Evolutionary conservation across 2,329 filamentous ascomycete species (phyloP).

Genomic region (Penicillium sp.): DNA sequence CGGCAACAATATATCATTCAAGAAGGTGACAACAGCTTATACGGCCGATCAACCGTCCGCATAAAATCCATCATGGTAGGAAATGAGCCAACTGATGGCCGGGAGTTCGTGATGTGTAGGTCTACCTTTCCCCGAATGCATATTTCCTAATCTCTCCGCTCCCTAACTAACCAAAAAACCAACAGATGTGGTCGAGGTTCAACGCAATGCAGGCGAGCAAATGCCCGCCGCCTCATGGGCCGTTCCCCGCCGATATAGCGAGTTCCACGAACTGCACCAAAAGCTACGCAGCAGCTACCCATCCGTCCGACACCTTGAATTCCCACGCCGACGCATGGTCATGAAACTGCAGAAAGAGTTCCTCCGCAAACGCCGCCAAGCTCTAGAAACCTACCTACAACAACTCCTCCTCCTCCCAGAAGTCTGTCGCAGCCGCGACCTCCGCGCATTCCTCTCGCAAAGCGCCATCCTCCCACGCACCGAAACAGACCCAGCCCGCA

Average conservation of each 20-base stretch:
- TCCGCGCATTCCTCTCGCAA: conserved; percentile 89
- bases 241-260: conserved; percentile 90
- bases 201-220: conserved; percentile 86
- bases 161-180: too few relatives aligned
- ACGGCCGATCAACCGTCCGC: conserved; percentile 83
- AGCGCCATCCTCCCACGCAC: conserved; percentile 74
- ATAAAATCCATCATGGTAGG: conserved; percentile 95
- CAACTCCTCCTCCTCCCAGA: conserved; percentile 85
- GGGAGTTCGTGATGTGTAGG: conserved; percentile 85
- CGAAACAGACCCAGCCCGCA: conserved; percentile 58
- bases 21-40: conserved; percentile 96
- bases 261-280: conserved; percentile 95
- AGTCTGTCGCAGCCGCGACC: conserved; percentile 89
- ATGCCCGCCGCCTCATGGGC: conserved; percentile 97
- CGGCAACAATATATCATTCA: conserved; percentile 96
- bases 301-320: conserved; percentile 86
- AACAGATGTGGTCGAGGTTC: conserved; percentile 82
- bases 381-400: conserved; percentile 82
- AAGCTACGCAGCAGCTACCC: conserved; percentile 82
- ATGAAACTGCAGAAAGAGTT: conserved; percentile 98
- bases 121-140: neutral
- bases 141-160: neutral
- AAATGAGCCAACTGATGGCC: conserved; percentile 87
- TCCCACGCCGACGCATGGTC: conserved; percentile 87
- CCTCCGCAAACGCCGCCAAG: conserved; percentile 80